Conservation (phyloP, 768 basidiomycete species). For the Lactifluus subvellereus region DNA sequence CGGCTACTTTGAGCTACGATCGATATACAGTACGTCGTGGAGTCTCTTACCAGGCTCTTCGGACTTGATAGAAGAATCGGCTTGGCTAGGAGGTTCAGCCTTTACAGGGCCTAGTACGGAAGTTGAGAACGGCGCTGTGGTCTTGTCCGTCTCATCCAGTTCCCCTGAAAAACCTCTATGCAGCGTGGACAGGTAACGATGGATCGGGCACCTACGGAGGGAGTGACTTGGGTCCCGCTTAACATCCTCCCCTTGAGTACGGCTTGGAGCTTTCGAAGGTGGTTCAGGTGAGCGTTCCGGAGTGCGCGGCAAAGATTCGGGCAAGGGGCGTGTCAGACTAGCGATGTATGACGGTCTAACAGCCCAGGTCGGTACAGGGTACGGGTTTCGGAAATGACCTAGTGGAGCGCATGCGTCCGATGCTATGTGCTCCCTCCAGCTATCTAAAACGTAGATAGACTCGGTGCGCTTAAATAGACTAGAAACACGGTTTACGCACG, state of each 20-base stretch:
- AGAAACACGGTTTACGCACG: conserved; percentile 10
- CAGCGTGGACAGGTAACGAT: not conserved
- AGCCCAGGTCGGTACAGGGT: conserved; percentile 19
- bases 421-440: conserved; percentile 14
- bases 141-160: conserved; percentile 1
- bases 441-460: conserved; percentile 4
- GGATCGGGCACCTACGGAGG: not conserved
- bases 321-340: not conserved
- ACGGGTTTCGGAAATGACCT: conserved; percentile 11
- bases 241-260: not conserved
- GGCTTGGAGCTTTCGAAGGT: not conserved
- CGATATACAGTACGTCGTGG: too few relatives aligned
- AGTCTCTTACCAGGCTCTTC: conserved; percentile 5
- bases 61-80: not conserved
- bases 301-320: conserved; percentile 7
- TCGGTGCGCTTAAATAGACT: not conserved
- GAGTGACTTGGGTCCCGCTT: not conserved
- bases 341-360: conserved; percentile 3
- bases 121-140: not conserved
- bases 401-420: conserved; percentile 1
- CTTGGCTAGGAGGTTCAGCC: not conserved
- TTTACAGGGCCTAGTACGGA: not conserved
- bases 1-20: not conserved
- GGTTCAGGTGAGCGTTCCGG: conserved; percentile 9
- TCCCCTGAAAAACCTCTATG: not conserved